Percentiles rank a stretch among this genome's conserved stretches.
Conservation (phyloP, 257 asterid species). For the Lycium ferocissimum region DNA sequence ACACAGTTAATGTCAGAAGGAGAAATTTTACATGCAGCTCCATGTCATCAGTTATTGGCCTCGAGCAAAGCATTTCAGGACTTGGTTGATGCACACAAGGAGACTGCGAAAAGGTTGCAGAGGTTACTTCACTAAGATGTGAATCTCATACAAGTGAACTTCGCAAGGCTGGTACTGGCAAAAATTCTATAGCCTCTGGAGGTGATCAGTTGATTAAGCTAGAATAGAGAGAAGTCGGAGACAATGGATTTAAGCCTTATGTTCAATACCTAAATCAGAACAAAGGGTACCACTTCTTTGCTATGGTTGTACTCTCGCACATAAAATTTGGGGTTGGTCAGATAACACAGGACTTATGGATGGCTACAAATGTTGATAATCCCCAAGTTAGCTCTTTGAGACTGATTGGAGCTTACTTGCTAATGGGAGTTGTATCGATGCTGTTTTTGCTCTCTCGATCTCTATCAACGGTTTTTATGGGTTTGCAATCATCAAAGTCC, state of each 20-base stretch:
- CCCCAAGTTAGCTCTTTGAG: constrained; percentile 51
- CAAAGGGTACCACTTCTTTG: constrained; percentile 64
- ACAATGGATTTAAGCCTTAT: constrained; percentile 81
- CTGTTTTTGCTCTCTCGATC: constrained; percentile 60
- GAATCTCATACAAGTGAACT: constrained; percentile 38
- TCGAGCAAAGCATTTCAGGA: constrained; percentile 49
- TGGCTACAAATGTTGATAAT: constrained; percentile 87
- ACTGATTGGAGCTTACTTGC: constrained; percentile 63
- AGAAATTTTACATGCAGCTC: constrained; percentile 40
- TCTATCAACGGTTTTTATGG: constrained; percentile 57
- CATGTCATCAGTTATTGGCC: constrained; percentile 44
- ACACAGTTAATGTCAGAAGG: constrained; percentile 54
- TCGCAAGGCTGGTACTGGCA: constrained; percentile 32
- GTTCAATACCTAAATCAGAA: constrained; percentile 65
- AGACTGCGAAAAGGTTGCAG: constrained; percentile 53
- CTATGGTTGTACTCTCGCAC: constrained; percentile 56
- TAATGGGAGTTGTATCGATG: constrained; percentile 58
- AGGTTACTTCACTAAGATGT: constrained; percentile 31
- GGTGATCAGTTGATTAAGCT: constrained; percentile 76
- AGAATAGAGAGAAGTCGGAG: constrained; percentile 87
- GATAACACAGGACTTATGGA: constrained; percentile 70
- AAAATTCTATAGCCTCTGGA: constrained; percentile 33
- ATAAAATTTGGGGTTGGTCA: constrained; percentile 57
- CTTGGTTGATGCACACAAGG: constrained; percentile 57
- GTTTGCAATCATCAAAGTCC: constrained; percentile 74